Evolutionary conservation across 2,329 filamentous ascomycete genomes (phyloP), one percentile per base, ranked within the genome.

Genomic region (Myriosclerotinia duriaeana): DNA sequence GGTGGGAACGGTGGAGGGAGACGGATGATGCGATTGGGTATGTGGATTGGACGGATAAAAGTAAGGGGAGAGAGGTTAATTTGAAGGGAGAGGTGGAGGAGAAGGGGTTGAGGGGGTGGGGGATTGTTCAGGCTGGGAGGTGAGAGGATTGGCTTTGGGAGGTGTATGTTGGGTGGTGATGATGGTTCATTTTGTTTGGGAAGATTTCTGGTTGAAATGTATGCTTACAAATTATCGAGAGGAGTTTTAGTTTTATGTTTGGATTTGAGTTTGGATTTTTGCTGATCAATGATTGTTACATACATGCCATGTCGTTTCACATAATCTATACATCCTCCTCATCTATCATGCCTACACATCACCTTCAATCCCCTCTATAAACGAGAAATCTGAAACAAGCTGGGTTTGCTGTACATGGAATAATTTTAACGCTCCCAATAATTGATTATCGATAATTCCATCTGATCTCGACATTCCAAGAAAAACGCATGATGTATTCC

Each of bases 1-100:
- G 65, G 9, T 74, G 69, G 69, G 67, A 61, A 34, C 54, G 38
- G 2, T 74, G 72, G 73, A 73, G 73, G 44, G 67, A 64, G 4
- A 68, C 61, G n/a, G 70, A 72, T 53, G 73, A 69, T 9, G 66
- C 58, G 50, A 67, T 71, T 20, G 72, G 72, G 65, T 64, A 70
- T 55, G 40, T 65, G 22, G 72, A 75, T 69, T 50, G 42, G 54
- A 60, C 14, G 6, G 64, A 60, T 54, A 42, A 17, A 22, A 63
- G 60, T n/a, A 53, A 30, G 9, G 60, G 48, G 3, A 30, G 17
- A 36, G 60, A 63, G 17, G 60, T 53, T 11, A 54, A 40, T 38
- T 63, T 63, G 48, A 12, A 34, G 22, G 60, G 60, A 1, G 48
- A 54, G 8, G 22, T 63, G 48, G 42, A 54, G 30, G 38, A 54